Evolutionary conservation across 495 filamentous ascomycete genomes (phyloP), one percentile per base, ranked within the genome.

Genomic region (Neurospora sp.): DNA sequence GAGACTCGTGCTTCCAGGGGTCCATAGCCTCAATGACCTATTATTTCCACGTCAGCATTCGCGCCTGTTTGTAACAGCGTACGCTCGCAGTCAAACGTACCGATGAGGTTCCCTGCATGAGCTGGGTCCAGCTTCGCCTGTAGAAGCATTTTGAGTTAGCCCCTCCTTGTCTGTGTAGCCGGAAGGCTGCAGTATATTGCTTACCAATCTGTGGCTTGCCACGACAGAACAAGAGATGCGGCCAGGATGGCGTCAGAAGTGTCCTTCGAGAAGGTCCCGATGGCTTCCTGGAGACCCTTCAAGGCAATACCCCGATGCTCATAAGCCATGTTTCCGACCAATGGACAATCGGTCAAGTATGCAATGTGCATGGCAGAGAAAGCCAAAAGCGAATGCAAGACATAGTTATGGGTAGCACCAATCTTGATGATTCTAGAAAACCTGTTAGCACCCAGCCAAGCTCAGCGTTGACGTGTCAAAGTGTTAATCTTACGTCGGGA

Each of bases 151-250:
- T 75, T 69, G 71, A 73, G 77, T 83, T 76, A 85, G 81, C 74
- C 73, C 83, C 41, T 74, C 71, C 73, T 66, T 42, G 35, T 76
- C 72, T 54, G 71, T 75, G 75, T 75, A 74, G 70, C 72, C 78
- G 79, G 77, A 66, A 78, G 73, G 72, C 40, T 78, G 81, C 74
- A 78, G 73, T 81, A 44, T 79, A 81, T 82, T 77, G 86, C 93
- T 87, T 85, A 97, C 96, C 94, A 98, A 83, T 98, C 96, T 75
- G 91, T 94, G 73, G 93, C 92, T 84, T 98, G 96, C 96, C 96
- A 99, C 66, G 95, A 95, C 62, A 99, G 85, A 69, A 98, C 86
- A 41, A 97, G 90, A 14, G 94, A 98, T 37, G 96, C 93, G 70
- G 94, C 96, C 39, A 99, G 87, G 72, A 97, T 91, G 42, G 95